Percentiles rank a stretch among this genome's conserved stretches.
Conservation (phyloP, 2,329 filamentous ascomycete species). For the Ceratocystis lukuohia region DNA sequence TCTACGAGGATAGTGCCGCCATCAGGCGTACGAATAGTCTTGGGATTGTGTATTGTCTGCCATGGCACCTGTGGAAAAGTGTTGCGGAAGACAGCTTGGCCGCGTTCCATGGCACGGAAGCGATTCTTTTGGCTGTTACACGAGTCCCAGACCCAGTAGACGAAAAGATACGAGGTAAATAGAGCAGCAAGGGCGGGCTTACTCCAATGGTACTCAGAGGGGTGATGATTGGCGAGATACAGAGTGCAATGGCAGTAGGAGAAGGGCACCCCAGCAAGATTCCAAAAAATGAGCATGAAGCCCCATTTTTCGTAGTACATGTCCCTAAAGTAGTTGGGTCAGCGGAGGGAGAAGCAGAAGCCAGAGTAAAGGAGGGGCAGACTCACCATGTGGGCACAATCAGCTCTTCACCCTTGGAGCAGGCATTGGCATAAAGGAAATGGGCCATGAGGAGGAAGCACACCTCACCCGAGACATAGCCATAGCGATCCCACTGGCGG, state of each 20-base stretch:
- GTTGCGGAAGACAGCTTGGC: constrained; percentile 54
- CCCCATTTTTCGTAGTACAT: constrained; percentile 97
- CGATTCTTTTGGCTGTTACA: constrained; percentile 89
- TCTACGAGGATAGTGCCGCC: constrained; percentile 70
- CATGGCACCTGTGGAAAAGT: constrained; percentile 87
- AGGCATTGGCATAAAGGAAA: constrained; percentile 84
- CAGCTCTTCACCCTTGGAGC: constrained; percentile 80
- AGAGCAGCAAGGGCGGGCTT: constrained; percentile 50
- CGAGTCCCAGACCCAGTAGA: constrained; percentile 88
- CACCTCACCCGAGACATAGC: constrained; percentile 76
- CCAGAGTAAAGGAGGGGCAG: neutral
- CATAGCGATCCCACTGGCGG: constrained; percentile 71
- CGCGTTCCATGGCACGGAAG: constrained; percentile 69
- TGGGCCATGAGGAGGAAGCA: constrained; percentile 77
- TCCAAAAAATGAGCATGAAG: constrained; percentile 98
- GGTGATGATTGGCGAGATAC: constrained; percentile 73
- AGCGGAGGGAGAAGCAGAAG: neutral
- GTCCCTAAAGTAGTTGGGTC: constrained; percentile 36
- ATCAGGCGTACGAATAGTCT: constrained; percentile 57
- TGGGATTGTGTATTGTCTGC: constrained; percentile 69
- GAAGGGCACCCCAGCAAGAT: constrained; percentile 77
- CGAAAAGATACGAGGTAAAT: constrained; percentile 60
- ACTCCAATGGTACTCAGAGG: constrained; percentile 65
- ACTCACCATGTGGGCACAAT: constrained; percentile 66
- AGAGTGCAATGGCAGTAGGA: constrained; percentile 91